Evolutionary conservation across 1,139 yeast genomes (phyloP).

Genomic region (Taphrina wiesneri): DNA sequence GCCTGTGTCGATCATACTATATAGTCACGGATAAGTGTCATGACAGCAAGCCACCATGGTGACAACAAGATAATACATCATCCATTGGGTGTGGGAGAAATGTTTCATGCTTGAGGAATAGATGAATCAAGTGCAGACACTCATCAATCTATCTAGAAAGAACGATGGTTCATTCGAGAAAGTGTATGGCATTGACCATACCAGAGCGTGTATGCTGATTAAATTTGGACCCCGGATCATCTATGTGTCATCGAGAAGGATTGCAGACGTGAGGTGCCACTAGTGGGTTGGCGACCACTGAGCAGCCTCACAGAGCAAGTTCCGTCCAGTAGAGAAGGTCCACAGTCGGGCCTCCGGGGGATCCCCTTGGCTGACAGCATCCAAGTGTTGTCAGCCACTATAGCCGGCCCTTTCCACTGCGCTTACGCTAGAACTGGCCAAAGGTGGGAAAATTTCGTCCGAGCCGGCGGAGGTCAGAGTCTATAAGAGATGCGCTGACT

Average conservation of each 20-base stretch:
- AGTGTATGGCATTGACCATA: too few species aligned
- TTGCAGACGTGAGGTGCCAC: background rate
- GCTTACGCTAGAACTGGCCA: background rate
- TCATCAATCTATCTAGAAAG: too few species aligned
- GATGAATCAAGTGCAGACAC: too few species aligned
- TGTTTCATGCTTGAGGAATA: too few species aligned
- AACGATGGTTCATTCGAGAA: too few species aligned
- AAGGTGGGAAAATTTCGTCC: background rate
- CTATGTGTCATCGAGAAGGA: background rate
- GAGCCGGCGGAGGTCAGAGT: background rate
- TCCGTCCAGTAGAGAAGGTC: background rate
- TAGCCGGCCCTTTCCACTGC: background rate
- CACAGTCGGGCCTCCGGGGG: background rate
- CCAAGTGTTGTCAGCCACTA: background rate
- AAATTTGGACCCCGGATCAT: background rate
- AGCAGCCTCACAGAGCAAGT: background rate
- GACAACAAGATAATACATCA: background rate
- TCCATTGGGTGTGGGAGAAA: background rate
- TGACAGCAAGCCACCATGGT: background rate
- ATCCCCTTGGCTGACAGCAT: background rate
- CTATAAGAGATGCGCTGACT: background rate
- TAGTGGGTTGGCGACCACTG: background rate
- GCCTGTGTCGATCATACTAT: background rate
- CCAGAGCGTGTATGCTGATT: background rate
- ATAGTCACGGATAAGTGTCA: background rate